phyloP scores from a whole-genome alignment of 805 yeast genomes.

The Saccharomycopsis olivae region DNA sequence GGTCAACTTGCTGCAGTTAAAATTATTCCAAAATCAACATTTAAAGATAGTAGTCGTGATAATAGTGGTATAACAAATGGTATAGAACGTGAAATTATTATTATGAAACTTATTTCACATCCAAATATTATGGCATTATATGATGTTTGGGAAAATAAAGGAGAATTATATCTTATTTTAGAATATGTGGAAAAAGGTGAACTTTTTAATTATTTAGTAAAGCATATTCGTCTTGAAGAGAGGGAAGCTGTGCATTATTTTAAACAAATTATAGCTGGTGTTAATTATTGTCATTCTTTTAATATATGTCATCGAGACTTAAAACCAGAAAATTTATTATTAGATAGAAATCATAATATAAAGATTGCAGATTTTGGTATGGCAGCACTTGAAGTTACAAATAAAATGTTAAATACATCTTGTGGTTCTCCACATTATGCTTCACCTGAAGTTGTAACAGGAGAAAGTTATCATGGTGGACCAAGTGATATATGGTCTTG shows the following conservation, averaged over 20 bases:
- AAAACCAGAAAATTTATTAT: constrained; percentile 68
- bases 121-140: constrained; percentile 69
- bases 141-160: constrained; percentile 83
- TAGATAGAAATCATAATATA: constrained; percentile 78
- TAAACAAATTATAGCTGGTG: constrained; percentile 75
- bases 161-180: constrained; percentile 72
- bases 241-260: constrained; percentile 85
- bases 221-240: constrained; percentile 81
- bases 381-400: constrained; percentile 91
- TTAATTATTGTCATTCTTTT: constrained; percentile 74
- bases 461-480: constrained; percentile 90
- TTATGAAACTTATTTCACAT: constrained; percentile 72
- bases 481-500: constrained; percentile 98
- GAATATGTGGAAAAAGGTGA: constrained; percentile 98
- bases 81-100: constrained; percentile 55
- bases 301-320: constrained; percentile 84
- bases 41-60: constrained; percentile 29
- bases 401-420: constrained; percentile 77
- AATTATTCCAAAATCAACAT: constrained; percentile 78
- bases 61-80: neutral
- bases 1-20: constrained; percentile 94
- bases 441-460: constrained; percentile 95
- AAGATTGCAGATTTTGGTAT: constrained; percentile 98
- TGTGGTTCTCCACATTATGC: constrained; percentile 99
- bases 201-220: constrained; percentile 81